Evolutionary conservation across 306 rosid genomes (phyloP).

Genomic region (Lupinus albus): DNA sequence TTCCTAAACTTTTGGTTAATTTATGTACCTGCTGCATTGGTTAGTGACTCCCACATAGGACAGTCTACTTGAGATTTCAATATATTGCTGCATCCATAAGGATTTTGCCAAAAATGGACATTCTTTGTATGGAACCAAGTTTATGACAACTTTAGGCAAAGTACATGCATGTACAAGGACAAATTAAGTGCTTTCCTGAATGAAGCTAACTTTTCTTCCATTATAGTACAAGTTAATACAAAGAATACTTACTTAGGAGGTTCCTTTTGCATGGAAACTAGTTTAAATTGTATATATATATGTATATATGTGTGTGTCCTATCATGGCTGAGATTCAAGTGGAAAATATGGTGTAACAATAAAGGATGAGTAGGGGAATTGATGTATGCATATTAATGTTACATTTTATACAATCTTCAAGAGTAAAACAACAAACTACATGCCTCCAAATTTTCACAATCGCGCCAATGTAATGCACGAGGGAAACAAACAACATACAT

Average conservation of each 20-base stretch:
- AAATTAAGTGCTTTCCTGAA: not conserved
- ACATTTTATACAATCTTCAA: too few species aligned
- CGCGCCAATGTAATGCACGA: too few species aligned
- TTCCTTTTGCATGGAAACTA: not conserved
- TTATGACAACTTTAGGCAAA: not conserved
- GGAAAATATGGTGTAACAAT: too few species aligned
- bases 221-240: not conserved
- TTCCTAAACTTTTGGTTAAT: conserved; percentile 26
- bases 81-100: conserved; percentile 7
- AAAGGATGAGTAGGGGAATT: not conserved
- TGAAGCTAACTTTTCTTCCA: not conserved
- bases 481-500: too few species aligned
- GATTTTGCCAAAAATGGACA: conserved; percentile 36
- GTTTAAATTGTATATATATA: not conserved
- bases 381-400: too few species aligned
- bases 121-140: conserved; percentile 37
- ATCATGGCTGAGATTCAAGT: too few species aligned
- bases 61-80: conserved; percentile 30
- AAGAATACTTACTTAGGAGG: not conserved
- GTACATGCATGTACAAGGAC: conserved; percentile 31
- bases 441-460: too few species aligned
- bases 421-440: not conserved
- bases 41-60: conserved; percentile 14
- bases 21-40: conserved; percentile 26
- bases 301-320: too few species aligned